phyloP scores from a whole-genome alignment of 2,329 filamentous ascomycete genomes.

The Diaporthe vexans region DNA sequence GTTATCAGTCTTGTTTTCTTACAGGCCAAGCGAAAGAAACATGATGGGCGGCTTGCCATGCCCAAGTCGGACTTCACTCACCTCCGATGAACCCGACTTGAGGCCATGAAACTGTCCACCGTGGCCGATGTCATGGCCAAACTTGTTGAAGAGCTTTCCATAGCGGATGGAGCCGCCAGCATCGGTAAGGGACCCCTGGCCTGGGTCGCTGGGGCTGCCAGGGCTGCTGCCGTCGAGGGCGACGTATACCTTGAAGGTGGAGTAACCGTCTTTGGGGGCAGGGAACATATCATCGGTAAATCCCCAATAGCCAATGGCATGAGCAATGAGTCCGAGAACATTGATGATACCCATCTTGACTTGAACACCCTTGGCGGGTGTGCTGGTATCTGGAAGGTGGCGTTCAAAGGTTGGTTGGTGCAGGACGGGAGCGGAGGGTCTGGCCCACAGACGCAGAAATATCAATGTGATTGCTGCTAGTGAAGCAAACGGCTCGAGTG shows the following conservation, averaged over 20 bases:
- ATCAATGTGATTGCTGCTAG: neutral
- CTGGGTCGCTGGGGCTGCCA: neutral
- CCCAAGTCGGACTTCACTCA: neutral
- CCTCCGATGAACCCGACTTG: neutral
- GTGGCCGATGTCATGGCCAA: neutral
- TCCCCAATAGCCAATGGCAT: neutral
- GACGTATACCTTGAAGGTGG: slow-evolving; percentile 11
- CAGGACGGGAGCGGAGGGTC: neutral
- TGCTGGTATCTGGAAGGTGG: neutral
- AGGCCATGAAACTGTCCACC: neutral
- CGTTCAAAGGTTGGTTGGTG: neutral
- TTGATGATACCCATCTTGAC: neutral
- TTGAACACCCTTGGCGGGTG: neutral
- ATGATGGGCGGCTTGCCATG: neutral
- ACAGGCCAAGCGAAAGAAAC: neutral
- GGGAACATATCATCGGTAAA: slow-evolving; percentile 14
- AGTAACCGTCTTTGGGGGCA: neutral
- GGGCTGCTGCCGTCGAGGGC: neutral
- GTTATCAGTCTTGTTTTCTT: neutral
- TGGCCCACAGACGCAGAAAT: neutral
- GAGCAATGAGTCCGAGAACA: neutral
- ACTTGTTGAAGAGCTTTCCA: neutral
- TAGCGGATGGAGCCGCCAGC: neutral
- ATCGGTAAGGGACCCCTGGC: neutral
- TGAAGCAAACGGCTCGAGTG: neutral